A percentile compares a stretch with the other conserved stretches of the same genome.
phyloP scores from a whole-genome alignment of 768 basidiomycete species.

The Termitomyces sp. region DNA sequence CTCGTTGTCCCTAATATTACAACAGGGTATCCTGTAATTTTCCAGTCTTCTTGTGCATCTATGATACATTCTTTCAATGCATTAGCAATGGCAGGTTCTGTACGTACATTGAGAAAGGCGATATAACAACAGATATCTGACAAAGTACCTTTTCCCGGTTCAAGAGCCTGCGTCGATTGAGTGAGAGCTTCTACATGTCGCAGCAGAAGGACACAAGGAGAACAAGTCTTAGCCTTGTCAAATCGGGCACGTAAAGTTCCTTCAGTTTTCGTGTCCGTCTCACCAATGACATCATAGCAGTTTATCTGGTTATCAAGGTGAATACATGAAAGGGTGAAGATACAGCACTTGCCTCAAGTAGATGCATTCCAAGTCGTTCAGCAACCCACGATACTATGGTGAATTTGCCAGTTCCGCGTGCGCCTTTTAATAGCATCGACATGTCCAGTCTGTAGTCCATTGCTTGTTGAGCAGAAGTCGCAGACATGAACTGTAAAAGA shows the following conservation, averaged over 20 bases:
- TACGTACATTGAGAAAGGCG: not conserved
- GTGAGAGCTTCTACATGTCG: constrained; percentile 77
- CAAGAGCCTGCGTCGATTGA: constrained; percentile 58
- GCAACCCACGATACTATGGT: constrained; percentile 54
- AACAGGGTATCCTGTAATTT: constrained; percentile 61
- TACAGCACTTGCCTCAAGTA: constrained; percentile 57
- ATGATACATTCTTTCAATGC: constrained; percentile 61
- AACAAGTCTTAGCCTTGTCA: constrained; percentile 70
- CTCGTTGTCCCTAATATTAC: constrained; percentile 71
- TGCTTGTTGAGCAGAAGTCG: constrained; percentile 52
- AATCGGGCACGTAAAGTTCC: constrained; percentile 66
- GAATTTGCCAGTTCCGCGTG: constrained; percentile 78
- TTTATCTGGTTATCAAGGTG: constrained; percentile 53
- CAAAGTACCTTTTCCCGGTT: constrained; percentile 58
- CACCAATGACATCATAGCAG: constrained; percentile 79
- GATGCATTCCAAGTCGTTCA: constrained; percentile 64
- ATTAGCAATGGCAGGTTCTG: constrained; percentile 55
- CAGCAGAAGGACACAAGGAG: constrained; percentile 82
- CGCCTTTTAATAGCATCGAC: constrained; percentile 74
- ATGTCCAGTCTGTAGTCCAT: constrained; percentile 59
- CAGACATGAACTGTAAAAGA: constrained; percentile 53
- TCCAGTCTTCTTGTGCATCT: constrained; percentile 52
- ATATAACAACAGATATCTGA: not conserved
- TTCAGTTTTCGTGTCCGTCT: constrained; percentile 72
- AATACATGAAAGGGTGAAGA: not conserved